Evolutionary conservation across 1,284 basidiomycete species (phyloP), one percentile per base, ranked within the genome.

Genomic region (Pterulicium gracile): DNA sequence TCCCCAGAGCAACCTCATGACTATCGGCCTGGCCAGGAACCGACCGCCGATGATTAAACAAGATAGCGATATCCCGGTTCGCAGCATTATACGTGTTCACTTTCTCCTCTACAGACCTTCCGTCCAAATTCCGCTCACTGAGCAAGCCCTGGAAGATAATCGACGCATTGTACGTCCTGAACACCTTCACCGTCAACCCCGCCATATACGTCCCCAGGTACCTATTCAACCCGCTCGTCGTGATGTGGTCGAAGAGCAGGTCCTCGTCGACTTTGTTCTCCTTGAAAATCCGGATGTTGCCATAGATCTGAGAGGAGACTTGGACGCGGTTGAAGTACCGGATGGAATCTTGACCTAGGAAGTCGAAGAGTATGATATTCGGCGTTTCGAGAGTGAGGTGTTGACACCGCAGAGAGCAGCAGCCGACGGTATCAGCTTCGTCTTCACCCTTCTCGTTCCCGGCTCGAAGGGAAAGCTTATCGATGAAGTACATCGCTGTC

Each of bases 391-490:
- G 71, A 2, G 92, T 96, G 58, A 98, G 82, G 62, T 98, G 93
- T 63, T 97, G 91, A 62, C 85, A 93, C 18, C 92, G 88, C 45
- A 98, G 67, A 13, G 93, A 96, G 63, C 93, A 98, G 67, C 94
- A 97, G 61, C 93, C 93, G 49, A 96, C 91, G 0, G 93, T 98
- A 61, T 98, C 93, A 1, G 93, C 93, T 65, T 97, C 93, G 54
- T 97, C 93, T 57, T 96, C 94, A 41, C 92, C 93, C 65, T 98
- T 98, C 67, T 98, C 94, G 65, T 97, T 97, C 58, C 93, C 93
- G 42, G 92, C 92, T 74, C 93, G 88, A 61, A 98, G 83, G 20
- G 93, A 94, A 21, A 96, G 76, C 56, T 79, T 79, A 67, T 98
- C 93, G 57, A 98, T 97, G 66, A 98, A 91, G 65, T 98, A 98